Percentiles rank a stretch among this genome's conserved stretches.
phyloP scores from a whole-genome alignment of 2,329 filamentous ascomycete genomes.

The Xenoacremonium recifei region DNA sequence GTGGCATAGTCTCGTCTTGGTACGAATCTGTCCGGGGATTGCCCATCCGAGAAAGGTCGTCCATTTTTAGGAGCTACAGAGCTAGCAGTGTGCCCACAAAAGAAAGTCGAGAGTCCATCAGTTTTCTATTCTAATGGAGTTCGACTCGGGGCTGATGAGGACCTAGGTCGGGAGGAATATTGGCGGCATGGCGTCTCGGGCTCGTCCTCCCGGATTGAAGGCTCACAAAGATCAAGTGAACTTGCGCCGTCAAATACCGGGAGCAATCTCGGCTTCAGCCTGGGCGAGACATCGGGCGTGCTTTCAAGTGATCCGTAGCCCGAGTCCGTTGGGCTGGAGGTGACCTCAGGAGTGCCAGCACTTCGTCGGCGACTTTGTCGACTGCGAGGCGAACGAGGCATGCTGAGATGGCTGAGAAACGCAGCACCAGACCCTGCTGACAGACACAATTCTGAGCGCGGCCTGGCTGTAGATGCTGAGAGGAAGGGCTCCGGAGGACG shows the following conservation, averaged over 20 bases:
- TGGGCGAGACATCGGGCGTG: slow-evolving; percentile 6
- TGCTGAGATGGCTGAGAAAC: no score
- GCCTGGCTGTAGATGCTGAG: no score
- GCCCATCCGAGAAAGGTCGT: slow-evolving; percentile 10
- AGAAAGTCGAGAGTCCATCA: slow-evolving; percentile 1
- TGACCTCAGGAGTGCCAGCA: slow-evolving; percentile 2
- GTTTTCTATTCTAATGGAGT: slow-evolving; percentile 9
- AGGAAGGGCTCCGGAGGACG: no score
- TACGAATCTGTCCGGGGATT: slow-evolving; percentile 49
- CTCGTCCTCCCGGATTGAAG: slow-evolving; percentile 4
- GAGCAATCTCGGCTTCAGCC: slow-evolving; percentile 4
- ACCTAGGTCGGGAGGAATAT: not conserved
- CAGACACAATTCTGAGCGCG: no score
- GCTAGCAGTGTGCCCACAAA: not conserved
- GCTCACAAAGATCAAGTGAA: slow-evolving; percentile 6
- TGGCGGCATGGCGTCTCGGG: not conserved
- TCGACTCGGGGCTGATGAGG: not conserved
- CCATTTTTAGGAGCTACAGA: slow-evolving; percentile 4
- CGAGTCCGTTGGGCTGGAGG: slow-evolving; percentile 25
- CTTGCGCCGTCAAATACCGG: slow-evolving; percentile 18
- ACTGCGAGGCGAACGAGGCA: slow-evolving; percentile 11
- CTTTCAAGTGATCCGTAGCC: slow-evolving; percentile 28
- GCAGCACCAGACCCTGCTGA: no score
- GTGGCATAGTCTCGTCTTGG: slow-evolving; percentile 38
- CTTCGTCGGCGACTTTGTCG: slow-evolving; percentile 7